A percentile compares a stretch with the other conserved stretches of the same genome.
Conservation (phyloP, 1,139 yeast genomes). For the Protomyces gravidus region DNA sequence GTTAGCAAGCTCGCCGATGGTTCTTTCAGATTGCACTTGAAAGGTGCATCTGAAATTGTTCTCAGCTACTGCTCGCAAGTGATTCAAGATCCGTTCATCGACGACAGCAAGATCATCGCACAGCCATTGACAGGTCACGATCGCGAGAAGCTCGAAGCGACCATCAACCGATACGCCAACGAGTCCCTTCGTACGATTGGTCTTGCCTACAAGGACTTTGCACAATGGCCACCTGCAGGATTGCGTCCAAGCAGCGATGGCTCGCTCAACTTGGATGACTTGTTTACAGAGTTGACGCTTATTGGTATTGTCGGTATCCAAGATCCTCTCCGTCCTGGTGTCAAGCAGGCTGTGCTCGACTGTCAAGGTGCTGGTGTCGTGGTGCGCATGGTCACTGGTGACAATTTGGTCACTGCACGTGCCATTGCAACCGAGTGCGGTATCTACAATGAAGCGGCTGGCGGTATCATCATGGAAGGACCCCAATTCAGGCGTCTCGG, state of each 20-base stretch:
- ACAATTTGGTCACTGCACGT: conserved; percentile 79
- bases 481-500: conserved; percentile 72
- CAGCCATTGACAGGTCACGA: conserved; percentile 37
- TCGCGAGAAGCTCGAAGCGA: conserved; percentile 41
- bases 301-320: conserved; percentile 81
- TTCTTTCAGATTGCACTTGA: conserved; percentile 62
- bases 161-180: conserved; percentile 63
- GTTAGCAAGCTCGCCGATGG: conserved; percentile 49
- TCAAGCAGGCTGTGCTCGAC: conserved; percentile 76
- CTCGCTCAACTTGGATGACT: conserved; percentile 33
- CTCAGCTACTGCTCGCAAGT: conserved; percentile 51
- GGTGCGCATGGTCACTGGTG: conserved; percentile 98
- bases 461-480: conserved; percentile 79
- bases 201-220: conserved; percentile 70
- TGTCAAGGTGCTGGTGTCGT: conserved; percentile 89
- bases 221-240: conserved; percentile 65
- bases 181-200: conserved; percentile 82
- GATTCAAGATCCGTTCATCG: conserved; percentile 34
- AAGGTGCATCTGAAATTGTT: conserved; percentile 93
- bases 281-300: conserved; percentile 37
- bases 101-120: conserved; percentile 41
- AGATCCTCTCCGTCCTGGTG: conserved; percentile 90
- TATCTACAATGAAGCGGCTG: conserved; percentile 51
- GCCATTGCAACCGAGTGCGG: conserved; percentile 87
- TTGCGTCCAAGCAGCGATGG: conserved; percentile 38